These are phyloP conservation scores for Naganishia vishniacii DNA, from an alignment of 768 basidiomycete genomes.

Conservation along the genomic window DNA sequence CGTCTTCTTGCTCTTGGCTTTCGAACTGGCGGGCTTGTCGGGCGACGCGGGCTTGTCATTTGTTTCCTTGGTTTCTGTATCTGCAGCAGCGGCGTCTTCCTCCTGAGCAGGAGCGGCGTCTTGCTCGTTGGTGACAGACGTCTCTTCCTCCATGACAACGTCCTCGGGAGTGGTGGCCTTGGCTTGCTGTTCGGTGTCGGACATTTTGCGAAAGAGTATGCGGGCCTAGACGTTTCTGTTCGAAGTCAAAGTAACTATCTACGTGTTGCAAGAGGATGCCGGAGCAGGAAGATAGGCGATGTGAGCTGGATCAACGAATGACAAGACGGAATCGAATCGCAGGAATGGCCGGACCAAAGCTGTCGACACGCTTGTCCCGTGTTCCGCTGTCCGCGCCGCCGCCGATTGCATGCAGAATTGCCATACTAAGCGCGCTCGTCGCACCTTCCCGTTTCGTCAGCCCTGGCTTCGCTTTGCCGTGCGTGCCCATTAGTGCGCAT, in stretches of 20 bases:
- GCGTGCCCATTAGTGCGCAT: slow-evolving; percentile 15
- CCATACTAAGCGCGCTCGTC: neutral
- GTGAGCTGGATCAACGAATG: neutral
- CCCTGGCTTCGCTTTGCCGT: neutral
- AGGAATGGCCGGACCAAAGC: too few relatives aligned
- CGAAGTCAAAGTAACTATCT: neutral
- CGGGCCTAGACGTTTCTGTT: neutral
- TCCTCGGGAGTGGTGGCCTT: slow-evolving; percentile 21
- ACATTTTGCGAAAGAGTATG: slow-evolving; percentile 16
- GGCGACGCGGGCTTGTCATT: slow-evolving; percentile 21
- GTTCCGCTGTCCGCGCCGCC: neutral
- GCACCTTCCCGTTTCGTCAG: slow-evolving; percentile 11
- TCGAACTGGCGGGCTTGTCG: slow-evolving; percentile 22
- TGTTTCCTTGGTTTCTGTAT: slow-evolving; percentile 20
- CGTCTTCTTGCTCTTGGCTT: neutral
- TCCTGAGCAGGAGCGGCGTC: slow-evolving; percentile 16
- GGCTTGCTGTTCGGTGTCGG: slow-evolving; percentile 24
- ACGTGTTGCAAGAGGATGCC: neutral
- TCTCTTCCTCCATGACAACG: slow-evolving; percentile 16
- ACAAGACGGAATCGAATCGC: neutral
- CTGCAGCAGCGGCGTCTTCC: slow-evolving; percentile 28
- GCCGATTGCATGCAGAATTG: neutral
- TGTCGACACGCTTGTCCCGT: neutral
- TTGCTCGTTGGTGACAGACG: slow-evolving; percentile 13
- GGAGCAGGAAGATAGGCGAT: neutral